A percentile compares a stretch with the other conserved stretches of the same genome.
Conservation (phyloP, 345 rosid genomes). For the Diplotaxis tenuifolia region DNA sequence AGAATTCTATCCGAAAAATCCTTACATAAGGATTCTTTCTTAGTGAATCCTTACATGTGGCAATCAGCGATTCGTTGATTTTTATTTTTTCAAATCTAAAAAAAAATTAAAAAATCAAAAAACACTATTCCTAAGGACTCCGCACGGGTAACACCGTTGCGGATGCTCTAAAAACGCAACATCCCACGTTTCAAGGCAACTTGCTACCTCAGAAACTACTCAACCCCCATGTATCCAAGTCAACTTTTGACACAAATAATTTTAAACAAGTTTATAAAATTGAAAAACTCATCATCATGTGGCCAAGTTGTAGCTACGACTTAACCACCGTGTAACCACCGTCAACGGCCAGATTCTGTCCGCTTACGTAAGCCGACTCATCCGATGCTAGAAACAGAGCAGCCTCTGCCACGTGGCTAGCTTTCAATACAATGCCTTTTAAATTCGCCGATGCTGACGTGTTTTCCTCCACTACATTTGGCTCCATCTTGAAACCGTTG, state of each 20-base stretch:
- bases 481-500: conserved; percentile 44
- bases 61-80: no score
- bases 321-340: conserved; percentile 77
- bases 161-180: conserved; percentile 28
- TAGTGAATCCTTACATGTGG: no score
- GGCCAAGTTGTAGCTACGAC: conserved; percentile 28
- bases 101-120: no score
- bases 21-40: no score
- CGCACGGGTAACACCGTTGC: no score
- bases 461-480: conserved; percentile 32
- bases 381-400: conserved; percentile 87
- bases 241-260: conserved; percentile 30
- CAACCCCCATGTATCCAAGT: conserved; percentile 17
- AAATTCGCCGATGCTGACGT: conserved; percentile 45
- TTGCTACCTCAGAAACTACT: conserved; percentile 21
- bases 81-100: no score
- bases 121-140: no score
- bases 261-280: not conserved
- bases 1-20: no score
- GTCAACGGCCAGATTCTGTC: conserved; percentile 80
- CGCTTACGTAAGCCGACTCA: conserved; percentile 78
- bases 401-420: conserved; percentile 74
- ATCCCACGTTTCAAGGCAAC: conserved; percentile 33
- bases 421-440: conserved; percentile 68
- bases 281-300: conserved; percentile 12